A percentile compares a stretch with the other conserved stretches of the same genome.
Conservation (phyloP, 192 early-diverging fungal species). For the Mortierella hygrophila region DNA sequence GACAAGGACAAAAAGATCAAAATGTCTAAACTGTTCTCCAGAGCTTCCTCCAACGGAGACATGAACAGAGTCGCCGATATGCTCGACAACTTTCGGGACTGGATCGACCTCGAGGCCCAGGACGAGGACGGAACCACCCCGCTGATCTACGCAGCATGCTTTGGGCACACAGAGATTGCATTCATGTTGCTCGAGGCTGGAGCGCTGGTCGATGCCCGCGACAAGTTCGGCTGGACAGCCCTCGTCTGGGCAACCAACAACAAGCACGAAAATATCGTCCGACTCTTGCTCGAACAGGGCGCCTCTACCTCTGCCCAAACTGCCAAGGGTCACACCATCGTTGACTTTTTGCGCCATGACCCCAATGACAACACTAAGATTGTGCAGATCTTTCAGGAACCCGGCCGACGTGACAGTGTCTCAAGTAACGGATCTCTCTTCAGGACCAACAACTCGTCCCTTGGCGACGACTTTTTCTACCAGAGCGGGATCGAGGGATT, state of each 20-base stretch:
- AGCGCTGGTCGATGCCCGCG: slow-evolving; percentile 80
- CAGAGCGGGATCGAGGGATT: slow-evolving; percentile 54
- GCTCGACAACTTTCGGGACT: slow-evolving; percentile 68
- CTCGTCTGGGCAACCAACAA: slow-evolving; percentile 93
- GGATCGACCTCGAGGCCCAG: slow-evolving; percentile 80
- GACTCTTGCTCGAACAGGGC: slow-evolving; percentile 81
- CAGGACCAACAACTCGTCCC: slow-evolving; percentile 31
- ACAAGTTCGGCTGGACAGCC: slow-evolving; percentile 90
- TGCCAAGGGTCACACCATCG: slow-evolving; percentile 77
- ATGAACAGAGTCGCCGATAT: slow-evolving; percentile 70
- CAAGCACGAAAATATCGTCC: slow-evolving; percentile 79
- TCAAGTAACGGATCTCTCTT: slow-evolving; percentile 53
- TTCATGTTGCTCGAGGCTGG: slow-evolving; percentile 77
- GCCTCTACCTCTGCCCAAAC: slow-evolving; percentile 79
- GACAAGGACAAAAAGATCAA: slow-evolving; percentile 69
- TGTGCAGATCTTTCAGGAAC: slow-evolving; percentile 62
- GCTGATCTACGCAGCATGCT: slow-evolving; percentile 90
- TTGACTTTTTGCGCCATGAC: slow-evolving; percentile 75
- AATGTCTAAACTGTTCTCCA: slow-evolving; percentile 75
- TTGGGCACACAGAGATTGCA: slow-evolving; percentile 84
- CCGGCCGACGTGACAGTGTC: slow-evolving; percentile 56
- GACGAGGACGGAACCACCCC: slow-evolving; percentile 92
- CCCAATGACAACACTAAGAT: slow-evolving; percentile 66
- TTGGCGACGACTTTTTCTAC: slow-evolving; percentile 53
- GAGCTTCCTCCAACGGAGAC: slow-evolving; percentile 83